These are phyloP conservation scores for Mycena kentingensis DNA, from an alignment of 768 basidiomycete species.

Conservation along the genomic window DNA sequence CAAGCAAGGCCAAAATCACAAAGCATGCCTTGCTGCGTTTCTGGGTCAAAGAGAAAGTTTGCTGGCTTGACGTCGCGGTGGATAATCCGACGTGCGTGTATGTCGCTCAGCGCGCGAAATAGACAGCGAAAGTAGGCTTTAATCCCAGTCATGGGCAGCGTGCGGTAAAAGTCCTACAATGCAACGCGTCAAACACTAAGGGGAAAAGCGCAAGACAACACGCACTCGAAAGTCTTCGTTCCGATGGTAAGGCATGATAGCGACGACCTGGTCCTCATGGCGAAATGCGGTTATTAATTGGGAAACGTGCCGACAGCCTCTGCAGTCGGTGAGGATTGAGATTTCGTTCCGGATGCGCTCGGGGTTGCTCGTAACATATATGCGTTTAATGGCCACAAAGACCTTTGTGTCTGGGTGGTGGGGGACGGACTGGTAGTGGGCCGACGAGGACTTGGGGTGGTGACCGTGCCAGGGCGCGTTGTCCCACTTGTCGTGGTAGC, in stretches of 20 bases:
- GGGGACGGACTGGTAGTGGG: slow-evolving; percentile 59
- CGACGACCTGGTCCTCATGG: slow-evolving; percentile 87
- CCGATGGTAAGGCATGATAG: slow-evolving; percentile 89
- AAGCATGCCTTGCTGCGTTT: slow-evolving; percentile 78
- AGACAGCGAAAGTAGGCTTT: slow-evolving; percentile 89
- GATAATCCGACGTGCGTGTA: slow-evolving; percentile 83
- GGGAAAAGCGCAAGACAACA: slow-evolving; percentile 15
- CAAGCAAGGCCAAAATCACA: slow-evolving; percentile 97
- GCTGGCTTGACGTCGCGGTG: slow-evolving; percentile 98
- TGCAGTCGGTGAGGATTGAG: slow-evolving; percentile 80
- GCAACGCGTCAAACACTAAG: not conserved
- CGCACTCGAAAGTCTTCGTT: slow-evolving; percentile 93
- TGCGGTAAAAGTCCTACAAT: slow-evolving; percentile 77
- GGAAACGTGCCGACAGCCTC: slow-evolving; percentile 84
- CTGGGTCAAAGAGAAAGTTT: slow-evolving; percentile 92
- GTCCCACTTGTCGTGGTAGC: slow-evolving; percentile 74
- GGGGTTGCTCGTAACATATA: slow-evolving; percentile 95
- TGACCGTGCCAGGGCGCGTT: slow-evolving; percentile 72
- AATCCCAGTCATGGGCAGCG: slow-evolving; percentile 72
- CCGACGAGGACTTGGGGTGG: slow-evolving; percentile 63
- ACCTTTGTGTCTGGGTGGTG: slow-evolving; percentile 51
- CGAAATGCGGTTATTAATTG: slow-evolving; percentile 96
- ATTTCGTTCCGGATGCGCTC: slow-evolving; percentile 93
- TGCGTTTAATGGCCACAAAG: slow-evolving; percentile 93
- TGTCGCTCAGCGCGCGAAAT: slow-evolving; percentile 86